Evolutionary conservation across 352 stramenopile species (phyloP).

Genomic region (Globisporangium irregulare): DNA sequence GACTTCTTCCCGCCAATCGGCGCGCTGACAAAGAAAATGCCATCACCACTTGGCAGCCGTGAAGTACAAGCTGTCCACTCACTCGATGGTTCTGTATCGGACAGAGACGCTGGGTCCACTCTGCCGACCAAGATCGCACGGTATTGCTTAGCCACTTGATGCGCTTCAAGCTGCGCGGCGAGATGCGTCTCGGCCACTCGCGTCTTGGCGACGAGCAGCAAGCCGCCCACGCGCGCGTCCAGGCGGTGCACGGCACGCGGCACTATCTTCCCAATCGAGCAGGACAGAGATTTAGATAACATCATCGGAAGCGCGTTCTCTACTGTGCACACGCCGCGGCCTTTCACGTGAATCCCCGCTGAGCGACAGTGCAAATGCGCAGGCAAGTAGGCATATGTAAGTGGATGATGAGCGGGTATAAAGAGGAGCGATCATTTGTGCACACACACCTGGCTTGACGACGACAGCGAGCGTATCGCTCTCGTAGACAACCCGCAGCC

Average conservation of each 20-base stretch:
- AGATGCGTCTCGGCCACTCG: conserved; percentile 41
- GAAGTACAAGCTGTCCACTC: neutral
- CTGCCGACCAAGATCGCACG: conserved; percentile 47
- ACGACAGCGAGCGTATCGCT: conserved; percentile 40
- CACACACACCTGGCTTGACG: conserved; percentile 42
- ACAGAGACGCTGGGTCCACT: conserved; percentile 6
- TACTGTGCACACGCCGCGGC: conserved; percentile 40
- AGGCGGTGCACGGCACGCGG: conserved; percentile 58
- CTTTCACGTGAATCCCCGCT: conserved; percentile 65
- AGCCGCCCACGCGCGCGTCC: conserved; percentile 54
- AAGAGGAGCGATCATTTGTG: neutral
- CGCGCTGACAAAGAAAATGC: conserved; percentile 25
- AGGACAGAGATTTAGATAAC: conserved; percentile 9
- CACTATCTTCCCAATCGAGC: neutral
- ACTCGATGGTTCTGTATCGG: neutral
- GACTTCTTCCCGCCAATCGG: conserved; percentile 28
- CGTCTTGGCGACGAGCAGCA: conserved; percentile 62
- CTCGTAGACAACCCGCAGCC: conserved; percentile 56
- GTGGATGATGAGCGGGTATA: neutral
- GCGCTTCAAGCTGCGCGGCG: conserved; percentile 42
- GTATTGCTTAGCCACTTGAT: conserved; percentile 49
- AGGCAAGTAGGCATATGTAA: neutral
- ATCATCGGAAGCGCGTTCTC: conserved; percentile 44
- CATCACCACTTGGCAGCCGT: neutral
- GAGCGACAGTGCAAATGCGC: neutral